phyloP scores from a whole-genome alignment of 805 yeast genomes.

The Zygosaccharomyces lentus region DNA sequence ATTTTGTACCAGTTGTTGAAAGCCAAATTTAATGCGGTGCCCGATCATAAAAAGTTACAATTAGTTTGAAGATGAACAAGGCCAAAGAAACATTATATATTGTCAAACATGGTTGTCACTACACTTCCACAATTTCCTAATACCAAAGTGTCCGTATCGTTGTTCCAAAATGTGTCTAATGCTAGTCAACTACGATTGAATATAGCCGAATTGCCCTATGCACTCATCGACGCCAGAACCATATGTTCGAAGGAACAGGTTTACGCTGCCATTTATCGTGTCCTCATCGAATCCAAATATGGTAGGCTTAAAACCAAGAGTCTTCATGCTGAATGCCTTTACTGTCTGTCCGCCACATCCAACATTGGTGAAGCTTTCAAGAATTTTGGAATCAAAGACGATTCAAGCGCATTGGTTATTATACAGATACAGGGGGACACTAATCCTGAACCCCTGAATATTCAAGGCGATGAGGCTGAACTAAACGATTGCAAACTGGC shows the following conservation, averaged over 20 bases:
- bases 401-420: constrained; percentile 44
- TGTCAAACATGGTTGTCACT: constrained; percentile 9
- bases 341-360: constrained; percentile 63
- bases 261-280: constrained; percentile 54
- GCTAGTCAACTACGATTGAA: constrained; percentile 39
- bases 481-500: constrained; percentile 34
- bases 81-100: background rate
- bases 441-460: constrained; percentile 1
- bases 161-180: constrained; percentile 46
- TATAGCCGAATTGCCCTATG: constrained; percentile 52
- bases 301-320: constrained; percentile 56
- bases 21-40: background rate
- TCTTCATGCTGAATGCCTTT: constrained; percentile 66
- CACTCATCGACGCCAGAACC: constrained; percentile 58
- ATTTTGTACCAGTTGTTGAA: background rate
- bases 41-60: background rate
- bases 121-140: constrained; percentile 47
- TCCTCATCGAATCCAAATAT: constrained; percentile 47
- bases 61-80: background rate
- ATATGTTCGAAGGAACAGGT: constrained; percentile 61
- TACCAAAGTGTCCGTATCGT: constrained; percentile 37
- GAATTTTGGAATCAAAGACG: constrained; percentile 62
- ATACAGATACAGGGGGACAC: constrained; percentile 42
- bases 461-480: constrained; percentile 37
- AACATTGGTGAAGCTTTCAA: constrained; percentile 65